Base-by-base conservation (phyloP, 306 rosid species). In the Vachellia pachyceras region DNA sequence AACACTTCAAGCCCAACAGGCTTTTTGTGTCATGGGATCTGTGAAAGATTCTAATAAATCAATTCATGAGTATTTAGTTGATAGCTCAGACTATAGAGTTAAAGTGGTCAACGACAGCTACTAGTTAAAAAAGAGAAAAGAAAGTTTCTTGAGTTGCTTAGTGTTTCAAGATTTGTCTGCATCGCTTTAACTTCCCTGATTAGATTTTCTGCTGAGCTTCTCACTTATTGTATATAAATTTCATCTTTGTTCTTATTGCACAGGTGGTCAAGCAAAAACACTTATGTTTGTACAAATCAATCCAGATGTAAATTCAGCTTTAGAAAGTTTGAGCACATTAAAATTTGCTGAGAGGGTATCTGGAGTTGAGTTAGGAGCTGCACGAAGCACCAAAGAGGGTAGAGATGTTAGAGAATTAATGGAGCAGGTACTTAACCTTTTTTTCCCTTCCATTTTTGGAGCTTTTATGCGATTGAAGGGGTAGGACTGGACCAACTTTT, bases 301-400 rank as follows among this genome's bases (percentile, higher is more conserved):
- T 79, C 97, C 99, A 2, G 98, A 95, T 29, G 50, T 68, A 58
- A 86, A 11, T 82, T 95, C 99, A 60, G 87, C 39, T 83, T 89
- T 94, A 52, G 98, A 95, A 88, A 83, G 90, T 75, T 5, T 87
- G 9, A 93, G 99, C 80, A 93, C 98, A 63, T 86, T 93, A 63
- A 95, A 92, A 89, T 95, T 95, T 87, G 97, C 99, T 25, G 98
- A 95, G 82, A 93, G 98, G 89, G 98, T 88, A 68, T 91, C 98
- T 4, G 97, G 97, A 64, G 75, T 95, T 83, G 99, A 95, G 84
- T 82, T 95, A 36, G 99, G 99, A 71, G 97, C 94, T 29, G 97
- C 98, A n/a, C 76, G 88, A 77, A 95, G 89, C 84, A 88, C 80
- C 86, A 93, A 91, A 83, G 97, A 93, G 36, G 86, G 94, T 60